Percentiles rank a stretch among this genome's conserved stretches.
Conservation (phyloP, 1,139 yeast genomes). For the Debaryomyces singareniensis region DNA sequence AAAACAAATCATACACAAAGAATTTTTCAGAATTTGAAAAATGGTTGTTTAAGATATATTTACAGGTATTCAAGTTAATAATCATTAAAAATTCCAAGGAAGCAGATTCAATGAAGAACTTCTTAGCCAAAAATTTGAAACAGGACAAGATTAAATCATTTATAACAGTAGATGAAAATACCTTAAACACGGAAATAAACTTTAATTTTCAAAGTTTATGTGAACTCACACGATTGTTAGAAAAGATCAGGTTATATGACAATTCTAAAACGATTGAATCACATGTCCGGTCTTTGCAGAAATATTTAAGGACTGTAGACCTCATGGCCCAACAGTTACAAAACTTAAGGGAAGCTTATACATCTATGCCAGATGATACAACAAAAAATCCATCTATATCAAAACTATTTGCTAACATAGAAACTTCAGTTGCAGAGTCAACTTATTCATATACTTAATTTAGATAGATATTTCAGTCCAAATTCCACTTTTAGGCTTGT, state of each 20-base stretch:
- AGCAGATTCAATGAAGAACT: constrained; percentile 21
- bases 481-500: too few species aligned
- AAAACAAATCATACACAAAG: constrained; percentile 10
- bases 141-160: constrained; percentile 16
- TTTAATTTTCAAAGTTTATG: constrained; percentile 4
- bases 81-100: constrained; percentile 19
- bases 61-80: constrained; percentile 19
- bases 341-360: constrained; percentile 10
- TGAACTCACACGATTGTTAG: background rate
- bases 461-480: constrained; percentile 5
- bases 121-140: constrained; percentile 25
- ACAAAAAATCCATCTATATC: too few species aligned
- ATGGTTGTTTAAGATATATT: constrained; percentile 19
- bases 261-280: constrained; percentile 1
- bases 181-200: constrained; percentile 16
- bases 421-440: constrained; percentile 12
- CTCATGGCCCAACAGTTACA: constrained; percentile 11
- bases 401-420: constrained; percentile 9
- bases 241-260: background rate
- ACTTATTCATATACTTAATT: constrained; percentile 9
- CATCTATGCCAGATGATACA: too few species aligned
- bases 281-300: constrained; percentile 3
- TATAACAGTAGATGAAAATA: constrained; percentile 7
- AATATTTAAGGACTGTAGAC: constrained; percentile 10
- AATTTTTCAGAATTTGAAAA: constrained; percentile 14